A percentile compares a stretch with the other conserved stretches of the same genome.
These are phyloP conservation scores for Aspergillus panamensis DNA, from an alignment of 495 filamentous ascomycete genomes.

Conservation along the genomic window DNA sequence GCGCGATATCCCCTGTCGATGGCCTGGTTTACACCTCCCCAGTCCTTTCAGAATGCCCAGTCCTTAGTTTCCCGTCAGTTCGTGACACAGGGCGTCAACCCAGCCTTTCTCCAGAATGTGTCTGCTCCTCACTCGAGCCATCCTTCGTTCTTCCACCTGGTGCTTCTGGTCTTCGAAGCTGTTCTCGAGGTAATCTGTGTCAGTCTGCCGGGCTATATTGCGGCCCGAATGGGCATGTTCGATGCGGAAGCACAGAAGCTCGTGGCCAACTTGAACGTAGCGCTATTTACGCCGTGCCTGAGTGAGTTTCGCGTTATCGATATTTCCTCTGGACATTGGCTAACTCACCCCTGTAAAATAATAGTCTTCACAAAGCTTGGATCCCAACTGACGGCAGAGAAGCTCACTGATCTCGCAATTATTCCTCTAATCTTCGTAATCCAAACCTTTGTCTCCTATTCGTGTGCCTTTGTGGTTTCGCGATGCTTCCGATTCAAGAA, in stretches of 20 bases:
- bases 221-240: conserved; percentile 85
- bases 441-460: conserved; percentile 80
- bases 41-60: conserved; percentile 59
- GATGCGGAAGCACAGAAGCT: conserved; percentile 94
- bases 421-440: conserved; percentile 91
- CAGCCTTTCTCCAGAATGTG: conserved; percentile 28
- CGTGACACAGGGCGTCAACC: conserved; percentile 30
- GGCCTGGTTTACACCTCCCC: conserved; percentile 58
- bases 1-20: conserved; percentile 25
- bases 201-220: conserved; percentile 89
- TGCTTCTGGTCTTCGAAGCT: conserved; percentile 90
- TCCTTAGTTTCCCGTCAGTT: conserved; percentile 26
- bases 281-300: conserved; percentile 92
- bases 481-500: conserved; percentile 76
- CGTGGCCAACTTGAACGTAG: conserved; percentile 89
- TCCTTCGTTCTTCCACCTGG: conserved; percentile 68
- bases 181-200: conserved; percentile 96
- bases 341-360: background rate
- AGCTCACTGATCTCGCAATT: conserved; percentile 82
- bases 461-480: conserved; percentile 64
- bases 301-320: conserved; percentile 53
- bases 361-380: conserved; percentile 95
- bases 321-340: background rate
- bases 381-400: conserved; percentile 88
- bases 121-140: conserved; percentile 46